A percentile compares a stretch with the other conserved stretches of the same genome.
phyloP scores from a whole-genome alignment of 2,329 filamentous ascomycete genomes.

The Xylariales sp. region DNA sequence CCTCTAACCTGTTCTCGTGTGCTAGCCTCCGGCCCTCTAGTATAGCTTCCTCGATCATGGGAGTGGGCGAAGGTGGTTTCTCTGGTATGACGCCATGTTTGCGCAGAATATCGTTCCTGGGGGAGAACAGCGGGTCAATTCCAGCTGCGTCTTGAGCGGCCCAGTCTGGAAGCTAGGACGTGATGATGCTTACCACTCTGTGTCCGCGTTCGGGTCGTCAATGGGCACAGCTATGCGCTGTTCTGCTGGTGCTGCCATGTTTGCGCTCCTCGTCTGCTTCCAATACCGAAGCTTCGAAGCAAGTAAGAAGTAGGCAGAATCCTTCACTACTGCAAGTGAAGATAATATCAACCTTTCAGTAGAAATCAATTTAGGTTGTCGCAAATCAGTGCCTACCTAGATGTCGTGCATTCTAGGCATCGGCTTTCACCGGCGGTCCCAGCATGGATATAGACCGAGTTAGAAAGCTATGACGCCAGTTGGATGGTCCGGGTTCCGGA shows the following conservation, averaged over 20 bases:
- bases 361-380: too few relatives aligned
- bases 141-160: not conserved
- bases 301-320: not conserved
- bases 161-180: not conserved
- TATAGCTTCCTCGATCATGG: constrained; percentile 92
- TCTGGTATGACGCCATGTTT: constrained; percentile 98
- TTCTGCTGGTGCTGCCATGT: constrained; percentile 58
- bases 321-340: too few relatives aligned
- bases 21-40: constrained; percentile 76
- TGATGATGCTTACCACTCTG: constrained; percentile 69
- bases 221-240: constrained; percentile 75
- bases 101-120: constrained; percentile 95
- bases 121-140: constrained; percentile 8
- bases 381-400: too few relatives aligned
- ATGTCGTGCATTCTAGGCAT: not conserved
- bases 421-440: not conserved
- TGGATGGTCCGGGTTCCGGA: too few relatives aligned
- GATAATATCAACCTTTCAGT: too few relatives aligned
- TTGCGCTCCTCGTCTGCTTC: too few relatives aligned
- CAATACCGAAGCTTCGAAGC: not conserved
- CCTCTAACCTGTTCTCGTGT: constrained; percentile 87
- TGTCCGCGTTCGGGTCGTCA: constrained; percentile 93
- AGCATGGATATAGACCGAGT: not conserved
- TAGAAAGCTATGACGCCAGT: not conserved
- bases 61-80: constrained; percentile 91